Evolutionary conservation across 805 yeast species (phyloP), one percentile per base, ranked within the genome.

Genomic region (Suhomyces kilbournensis): DNA sequence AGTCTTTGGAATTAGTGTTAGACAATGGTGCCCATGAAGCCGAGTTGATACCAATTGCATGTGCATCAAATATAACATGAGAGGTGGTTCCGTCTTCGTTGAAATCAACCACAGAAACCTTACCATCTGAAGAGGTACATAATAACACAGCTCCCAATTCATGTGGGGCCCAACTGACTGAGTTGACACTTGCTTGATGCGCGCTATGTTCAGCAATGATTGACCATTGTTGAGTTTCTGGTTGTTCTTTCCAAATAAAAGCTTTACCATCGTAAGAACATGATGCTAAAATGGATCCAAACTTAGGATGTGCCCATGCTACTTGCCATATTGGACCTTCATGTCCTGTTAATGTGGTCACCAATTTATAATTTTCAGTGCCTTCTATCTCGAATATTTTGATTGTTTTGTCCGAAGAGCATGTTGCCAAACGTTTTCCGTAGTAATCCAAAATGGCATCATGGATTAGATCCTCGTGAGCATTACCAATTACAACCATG

Each of bases 301-400:
- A 94, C 69, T 93, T 93, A 30, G 99, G 99, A 68, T 94, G 99
- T 2, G 98, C 98, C 99, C 99, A 94, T 50, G 90, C 83, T 19
- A 91, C 96, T 73, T 93, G 97, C 99, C 99, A 94, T 46, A 94
- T 97, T 10, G 99, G 98, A 32, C 98, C 99, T 56, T 91, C 97
- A 70, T 94, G 99, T 38, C 96, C 97, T 47, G 82, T 78, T 57
- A 94, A 76, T 1, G 98, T 92, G 59, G 91, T 97, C 17, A 87
- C 79, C 48, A 91, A 77, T 65, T 80, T 86, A 69, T 90, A 93
- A 63, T 77, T 82, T 45, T 90, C 96, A 38, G 93, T 94, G 7
- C 77, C 78, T 47, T 89, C 93, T 44, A 93, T 85, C 60, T 92
- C 97, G 69, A 90, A 94, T 53, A 94, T 85, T 74, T 92, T 90